Evolutionary conservation across 108 stramenopile genomes (phyloP).

Genomic region (Stephanodiscus minutulus): DNA sequence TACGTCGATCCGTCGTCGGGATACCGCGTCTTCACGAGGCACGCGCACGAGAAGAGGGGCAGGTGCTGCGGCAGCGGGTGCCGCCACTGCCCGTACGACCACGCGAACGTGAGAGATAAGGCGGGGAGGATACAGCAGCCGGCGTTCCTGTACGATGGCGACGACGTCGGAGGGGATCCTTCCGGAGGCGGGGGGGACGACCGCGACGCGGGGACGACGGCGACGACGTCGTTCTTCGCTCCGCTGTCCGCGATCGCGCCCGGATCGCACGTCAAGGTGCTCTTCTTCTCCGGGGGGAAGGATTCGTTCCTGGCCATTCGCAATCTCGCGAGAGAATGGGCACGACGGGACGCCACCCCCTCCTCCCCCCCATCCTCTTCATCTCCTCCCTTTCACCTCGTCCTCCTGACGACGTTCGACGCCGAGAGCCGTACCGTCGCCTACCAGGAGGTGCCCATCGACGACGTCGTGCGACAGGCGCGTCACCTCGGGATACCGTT

Average conservation of each 20-base stretch:
- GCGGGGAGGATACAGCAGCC: constrained; percentile 67
- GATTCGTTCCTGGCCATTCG: constrained; percentile 90
- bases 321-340: constrained; percentile 53
- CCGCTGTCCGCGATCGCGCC: constrained; percentile 35
- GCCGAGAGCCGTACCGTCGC: constrained; percentile 75
- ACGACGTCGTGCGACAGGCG: constrained; percentile 74
- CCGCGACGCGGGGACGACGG: no score
- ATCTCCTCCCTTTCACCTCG: constrained; percentile 52
- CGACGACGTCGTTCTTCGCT: constrained; percentile 8
- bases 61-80: constrained; percentile 90
- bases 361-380: no score
- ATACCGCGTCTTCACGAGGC: constrained; percentile 88
- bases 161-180: not conserved
- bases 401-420: constrained; percentile 92
- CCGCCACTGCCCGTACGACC: constrained; percentile 91
- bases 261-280: constrained; percentile 55
- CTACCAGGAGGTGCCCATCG: constrained; percentile 83
- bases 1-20: constrained; percentile 90
- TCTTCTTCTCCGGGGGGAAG: constrained; percentile 92
- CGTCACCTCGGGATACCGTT: constrained; percentile 69
- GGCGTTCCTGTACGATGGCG: constrained; percentile 62
- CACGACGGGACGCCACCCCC: not conserved
- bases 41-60: constrained; percentile 79
- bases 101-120: constrained; percentile 79
- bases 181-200: no score